A percentile compares a stretch with the other conserved stretches of the same genome.
These are phyloP conservation scores for Pythium folliculosum DNA, from an alignment of 352 stramenopile species.

Conservation along the genomic window DNA sequence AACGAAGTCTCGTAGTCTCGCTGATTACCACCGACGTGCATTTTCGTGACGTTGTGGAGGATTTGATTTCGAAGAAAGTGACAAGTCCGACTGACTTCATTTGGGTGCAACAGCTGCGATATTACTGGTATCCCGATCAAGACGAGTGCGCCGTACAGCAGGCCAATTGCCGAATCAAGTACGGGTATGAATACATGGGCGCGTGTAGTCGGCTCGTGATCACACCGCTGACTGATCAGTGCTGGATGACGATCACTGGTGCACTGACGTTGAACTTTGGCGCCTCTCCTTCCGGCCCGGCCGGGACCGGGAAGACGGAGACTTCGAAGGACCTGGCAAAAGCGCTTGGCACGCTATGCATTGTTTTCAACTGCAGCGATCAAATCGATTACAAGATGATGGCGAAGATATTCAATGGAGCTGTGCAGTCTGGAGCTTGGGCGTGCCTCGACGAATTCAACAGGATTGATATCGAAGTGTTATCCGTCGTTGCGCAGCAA, in stretches of 20 bases:
- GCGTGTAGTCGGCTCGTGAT: slow-evolving; percentile 91
- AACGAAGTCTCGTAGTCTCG: slow-evolving; percentile 63
- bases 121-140: slow-evolving; percentile 64
- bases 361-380: slow-evolving; percentile 96
- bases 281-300: slow-evolving; percentile 85
- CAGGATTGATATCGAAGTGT: slow-evolving; percentile 86
- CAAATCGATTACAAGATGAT: slow-evolving; percentile 93
- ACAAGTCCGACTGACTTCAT: slow-evolving; percentile 58
- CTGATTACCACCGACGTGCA: slow-evolving; percentile 81
- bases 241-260: slow-evolving; percentile 93
- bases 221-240: slow-evolving; percentile 92
- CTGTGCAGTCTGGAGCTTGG: slow-evolving; percentile 79
- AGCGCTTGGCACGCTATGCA: slow-evolving; percentile 90
- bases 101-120: slow-evolving; percentile 79
- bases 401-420: slow-evolving; percentile 85
- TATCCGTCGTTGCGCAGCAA: slow-evolving; percentile 88
- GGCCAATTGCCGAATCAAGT: slow-evolving; percentile 71
- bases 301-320: slow-evolving; percentile 93
- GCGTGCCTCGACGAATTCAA: slow-evolving; percentile 91
- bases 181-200: slow-evolving; percentile 94
- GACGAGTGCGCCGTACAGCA: slow-evolving; percentile 67
- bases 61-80: slow-evolving; percentile 54
- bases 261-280: slow-evolving; percentile 89
- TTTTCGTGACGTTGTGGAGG: slow-evolving; percentile 74
- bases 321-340: slow-evolving; percentile 94